These are phyloP conservation scores for Onygenales sp. DNA, from an alignment of 2,329 filamentous ascomycete species.

Conservation along the genomic window DNA sequence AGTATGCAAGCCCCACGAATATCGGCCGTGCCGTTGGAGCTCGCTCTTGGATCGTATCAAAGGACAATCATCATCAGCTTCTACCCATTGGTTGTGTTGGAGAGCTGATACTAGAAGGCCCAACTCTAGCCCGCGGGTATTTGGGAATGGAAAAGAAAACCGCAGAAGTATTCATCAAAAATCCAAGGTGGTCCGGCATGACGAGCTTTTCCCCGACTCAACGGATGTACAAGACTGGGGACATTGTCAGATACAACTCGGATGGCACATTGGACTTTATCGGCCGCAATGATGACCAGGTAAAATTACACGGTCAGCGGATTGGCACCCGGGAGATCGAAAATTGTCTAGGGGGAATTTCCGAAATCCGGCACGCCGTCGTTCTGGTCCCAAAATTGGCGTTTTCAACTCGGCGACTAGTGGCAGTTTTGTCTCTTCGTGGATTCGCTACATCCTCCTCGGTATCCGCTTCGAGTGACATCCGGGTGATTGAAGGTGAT, in stretches of 20 bases:
- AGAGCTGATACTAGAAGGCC: slow-evolving; percentile 30
- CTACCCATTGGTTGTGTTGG: slow-evolving; percentile 28
- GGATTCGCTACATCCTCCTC: background rate
- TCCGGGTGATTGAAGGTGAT: background rate
- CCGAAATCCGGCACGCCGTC: background rate
- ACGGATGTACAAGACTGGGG: slow-evolving; percentile 70
- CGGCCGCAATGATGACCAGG: slow-evolving; percentile 71
- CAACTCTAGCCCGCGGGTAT: slow-evolving; percentile 29
- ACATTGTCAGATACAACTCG: slow-evolving; percentile 59
- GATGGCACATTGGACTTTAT: slow-evolving; percentile 68
- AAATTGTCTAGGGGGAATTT: slow-evolving; percentile 28
- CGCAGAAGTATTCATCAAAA: slow-evolving; percentile 18
- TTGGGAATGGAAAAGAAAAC: slow-evolving; percentile 28
- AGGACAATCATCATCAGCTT: slow-evolving; percentile 21
- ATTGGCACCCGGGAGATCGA: slow-evolving; percentile 82
- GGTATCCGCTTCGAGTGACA: background rate
- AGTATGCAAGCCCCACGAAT: background rate
- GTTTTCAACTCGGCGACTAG: background rate
- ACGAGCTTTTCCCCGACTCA: slow-evolving; percentile 6
- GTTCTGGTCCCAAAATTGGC: background rate
- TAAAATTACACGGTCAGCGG: slow-evolving; percentile 75
- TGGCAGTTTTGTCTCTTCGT: background rate
- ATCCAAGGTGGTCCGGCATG: slow-evolving; percentile 18
- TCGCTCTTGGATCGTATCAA: slow-evolving; percentile 25
- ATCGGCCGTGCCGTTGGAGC: slow-evolving; percentile 8